Evolutionary conservation across 768 basidiomycete genomes (phyloP), one percentile per base, ranked within the genome.

Genomic region (Termitomyces sp.): DNA sequence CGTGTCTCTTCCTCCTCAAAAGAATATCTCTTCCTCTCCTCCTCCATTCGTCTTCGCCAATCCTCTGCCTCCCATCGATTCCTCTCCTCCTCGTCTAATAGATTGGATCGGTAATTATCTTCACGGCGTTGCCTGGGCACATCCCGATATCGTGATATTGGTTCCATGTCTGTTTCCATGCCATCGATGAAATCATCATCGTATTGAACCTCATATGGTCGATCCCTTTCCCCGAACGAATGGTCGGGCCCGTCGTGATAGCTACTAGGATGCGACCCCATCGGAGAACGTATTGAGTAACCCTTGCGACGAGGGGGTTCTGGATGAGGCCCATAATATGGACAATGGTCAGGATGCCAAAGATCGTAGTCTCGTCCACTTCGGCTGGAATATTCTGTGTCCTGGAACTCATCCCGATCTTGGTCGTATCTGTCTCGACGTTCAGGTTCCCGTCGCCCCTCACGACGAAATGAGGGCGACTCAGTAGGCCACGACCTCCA

Each of bases 111-210:
- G 38, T 49, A 51, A 12, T 33, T 35, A 23, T 55, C 57, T 30
- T 54, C 51, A n/a, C 36, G 61, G 12, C 56, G 50, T 41, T 55
- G 26, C 35, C 54, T 30, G n/a, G 41, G 26, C 4, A 32, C 18
- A 35, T 62, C 52, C 36, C 51, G 47, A 51, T 55, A 58, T 49
- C 56, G 52, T 30, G 54, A 26, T 10, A 9, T 55, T 20, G 57
- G 49, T 30, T 55, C 63, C 13, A 49, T 7, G 13, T 64, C 63
- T 40, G 61, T 57, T 10, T 60, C 55, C 40, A 56, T 60, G 36
- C 66, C 66, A 28, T 53, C 63, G 18, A 70, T 41, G 51, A 68
- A 64, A 20, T 58, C 63, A 43, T 67, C 65, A n/a, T 65, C 56
- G 54, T 66, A 62, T n/a, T 59, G 52, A 57, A 56, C 30, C 56